These are phyloP conservation scores for Tricharina praecox DNA, from an alignment of 495 filamentous ascomycete genomes.

Conservation along the genomic window DNA sequence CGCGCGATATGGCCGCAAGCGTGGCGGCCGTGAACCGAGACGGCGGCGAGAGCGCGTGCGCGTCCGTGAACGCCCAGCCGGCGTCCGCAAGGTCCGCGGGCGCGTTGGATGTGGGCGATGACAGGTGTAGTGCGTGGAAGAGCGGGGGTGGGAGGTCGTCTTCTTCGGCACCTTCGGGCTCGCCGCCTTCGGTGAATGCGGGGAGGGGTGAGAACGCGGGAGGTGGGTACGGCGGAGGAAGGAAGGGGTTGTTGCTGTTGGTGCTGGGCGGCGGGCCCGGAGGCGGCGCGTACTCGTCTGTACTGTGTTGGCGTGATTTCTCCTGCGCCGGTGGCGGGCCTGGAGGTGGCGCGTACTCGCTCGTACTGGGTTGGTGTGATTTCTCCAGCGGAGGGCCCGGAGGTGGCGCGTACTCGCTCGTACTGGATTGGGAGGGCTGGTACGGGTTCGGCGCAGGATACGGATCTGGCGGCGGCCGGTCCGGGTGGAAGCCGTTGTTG, in stretches of 20 bases:
- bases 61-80: conserved; percentile 52
- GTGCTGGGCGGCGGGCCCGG: too few relatives aligned
- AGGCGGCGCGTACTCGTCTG: too few relatives aligned
- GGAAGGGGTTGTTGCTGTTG: background rate
- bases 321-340: too few relatives aligned
- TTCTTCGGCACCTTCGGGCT: conserved; percentile 23
- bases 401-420: background rate
- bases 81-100: conserved; percentile 48
- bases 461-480: conserved; percentile 4
- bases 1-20: conserved; percentile 18
- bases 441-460: conserved; percentile 2
- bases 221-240: conserved; percentile 10
- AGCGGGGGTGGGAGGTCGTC: conserved; percentile 63
- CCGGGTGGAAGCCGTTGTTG: conserved; percentile 1
- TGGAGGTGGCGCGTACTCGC: background rate
- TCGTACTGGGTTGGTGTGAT: background rate
- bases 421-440: background rate
- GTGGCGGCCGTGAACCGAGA: conserved; percentile 30
- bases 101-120: conserved; percentile 59
- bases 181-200: too few relatives aligned
- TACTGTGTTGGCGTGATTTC: too few relatives aligned
- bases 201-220: too few relatives aligned
- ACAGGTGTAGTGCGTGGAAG: conserved; percentile 40
- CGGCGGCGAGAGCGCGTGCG: conserved; percentile 46
- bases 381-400: background rate